Base-by-base conservation (phyloP, 2,329 filamentous ascomycete genomes). In the Trichoderma sp. region DNA sequence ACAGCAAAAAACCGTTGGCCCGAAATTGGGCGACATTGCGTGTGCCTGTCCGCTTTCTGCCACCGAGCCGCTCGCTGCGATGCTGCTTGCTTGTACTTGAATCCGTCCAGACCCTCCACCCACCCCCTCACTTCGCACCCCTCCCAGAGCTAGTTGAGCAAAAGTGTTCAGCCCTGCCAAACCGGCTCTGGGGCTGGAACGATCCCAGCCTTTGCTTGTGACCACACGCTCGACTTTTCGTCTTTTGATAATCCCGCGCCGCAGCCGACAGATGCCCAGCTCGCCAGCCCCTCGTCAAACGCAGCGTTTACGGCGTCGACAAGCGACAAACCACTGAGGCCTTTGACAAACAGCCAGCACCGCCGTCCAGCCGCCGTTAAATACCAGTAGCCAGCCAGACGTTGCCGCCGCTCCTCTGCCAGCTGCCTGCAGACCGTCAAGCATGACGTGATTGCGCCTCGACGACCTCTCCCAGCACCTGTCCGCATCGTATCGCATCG, bases 401-500 rank as follows among this genome's bases (percentile, higher is more conserved):
- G 34, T 11, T 18, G 7, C 28, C 30, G 32, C 24, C 37, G 39
- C n/a, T 10, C 24, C 32, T 49, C 46, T 49, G 46, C 46, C 21
- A 58, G 37, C 52, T 11, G n/a, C 37, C 54, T 60, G 43, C 49
- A 52, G n/a, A 11, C 24, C 51, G 58, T 59, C 70, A 76, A 72
- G 73, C 74, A 72, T 79, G 79, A 72, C 78, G 75, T 75, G 77
- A 79, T 76, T 72, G 73, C 71, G 63, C 69, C 68, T 70, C 72
- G 63, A 58, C 63, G 26, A 66, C 39, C 39, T 43, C 39, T 39
- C 49, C 63, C 54, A 66, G 63, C 63, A 66, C 63, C 70, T 71
- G 66, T 70, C 71, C 72, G 8, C 32, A 66, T 26, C 26, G 26
- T 4, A 26, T 2, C 26, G 28, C 24, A 66, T 65, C 69, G 70